phyloP scores from a whole-genome alignment of 352 stramenopile species.

The Thalassiosira mediterranea region DNA sequence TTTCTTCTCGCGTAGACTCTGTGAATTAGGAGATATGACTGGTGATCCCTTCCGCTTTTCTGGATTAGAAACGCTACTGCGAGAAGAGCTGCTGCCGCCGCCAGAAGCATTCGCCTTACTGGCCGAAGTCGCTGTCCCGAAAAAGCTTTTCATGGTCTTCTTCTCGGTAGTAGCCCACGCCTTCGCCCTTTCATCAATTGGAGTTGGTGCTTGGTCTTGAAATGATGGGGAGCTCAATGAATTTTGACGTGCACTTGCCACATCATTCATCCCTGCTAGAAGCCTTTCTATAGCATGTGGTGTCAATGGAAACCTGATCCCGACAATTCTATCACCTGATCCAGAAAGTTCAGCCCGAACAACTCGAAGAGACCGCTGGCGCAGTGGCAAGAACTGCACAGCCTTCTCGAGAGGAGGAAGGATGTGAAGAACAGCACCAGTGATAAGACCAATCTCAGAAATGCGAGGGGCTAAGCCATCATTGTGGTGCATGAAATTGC shows the following conservation, averaged over 20 bases:
- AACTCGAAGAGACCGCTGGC: constrained; percentile 59
- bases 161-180: constrained; percentile 48
- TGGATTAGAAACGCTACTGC: not conserved
- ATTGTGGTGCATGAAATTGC: constrained; percentile 44
- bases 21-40: constrained; percentile 9
- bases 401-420: constrained; percentile 63
- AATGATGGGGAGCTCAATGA: constrained; percentile 35
- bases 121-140: constrained; percentile 22
- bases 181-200: constrained; percentile 53
- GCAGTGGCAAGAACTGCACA: constrained; percentile 49
- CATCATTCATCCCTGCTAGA: constrained; percentile 38
- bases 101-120: constrained; percentile 10
- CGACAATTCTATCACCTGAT: constrained; percentile 53
- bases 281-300: constrained; percentile 44
- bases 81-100: not conserved
- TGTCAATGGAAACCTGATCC: constrained; percentile 65
- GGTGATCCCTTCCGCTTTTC: not conserved
- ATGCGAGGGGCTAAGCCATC: constrained; percentile 59
- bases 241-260: constrained; percentile 25
- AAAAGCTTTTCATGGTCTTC: constrained; percentile 78
- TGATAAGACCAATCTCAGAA: constrained; percentile 60
- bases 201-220: constrained; percentile 43
- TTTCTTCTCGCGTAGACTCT: constrained; percentile 12
- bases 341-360: constrained; percentile 52
- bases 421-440: constrained; percentile 67